Conservation (phyloP, 768 basidiomycete genomes). For the Suillus lakei region DNA sequence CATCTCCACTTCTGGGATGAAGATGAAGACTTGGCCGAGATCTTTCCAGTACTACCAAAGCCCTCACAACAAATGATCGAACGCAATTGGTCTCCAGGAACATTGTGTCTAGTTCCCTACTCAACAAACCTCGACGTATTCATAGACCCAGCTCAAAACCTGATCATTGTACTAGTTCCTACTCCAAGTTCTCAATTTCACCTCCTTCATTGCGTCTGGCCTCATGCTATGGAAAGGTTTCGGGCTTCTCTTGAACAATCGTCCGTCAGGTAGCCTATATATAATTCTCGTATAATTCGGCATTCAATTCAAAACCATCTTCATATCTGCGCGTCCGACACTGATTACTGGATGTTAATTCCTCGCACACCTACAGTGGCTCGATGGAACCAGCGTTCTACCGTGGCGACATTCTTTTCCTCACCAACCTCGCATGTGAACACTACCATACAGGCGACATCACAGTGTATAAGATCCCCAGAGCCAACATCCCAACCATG, state of each 20-base stretch:
- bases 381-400: conserved; percentile 97
- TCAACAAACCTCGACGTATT: no score
- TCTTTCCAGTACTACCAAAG: no score
- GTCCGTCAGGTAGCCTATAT: conserved; percentile 87
- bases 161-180: no score
- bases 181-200: conserved; percentile 91
- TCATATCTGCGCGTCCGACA: neutral
- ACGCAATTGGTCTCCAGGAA: no score
- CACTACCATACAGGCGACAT: conserved; percentile 92
- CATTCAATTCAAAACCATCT: neutral
- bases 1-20: no score
- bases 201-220: conserved; percentile 87
- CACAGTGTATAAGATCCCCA: conserved; percentile 95
- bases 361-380: conserved; percentile 53
- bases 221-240: conserved; percentile 98
- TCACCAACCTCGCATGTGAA: conserved; percentile 78
- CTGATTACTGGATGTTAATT: neutral
- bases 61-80: no score
- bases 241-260: conserved; percentile 90
- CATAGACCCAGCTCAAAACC: no score
- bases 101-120: no score
- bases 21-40: no score
- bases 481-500: conserved; percentile 93
- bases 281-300: neutral
- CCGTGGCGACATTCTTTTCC: conserved; percentile 95